Conservation (phyloP, 2,329 filamentous ascomycete species). For the Exophiala sp. region DNA sequence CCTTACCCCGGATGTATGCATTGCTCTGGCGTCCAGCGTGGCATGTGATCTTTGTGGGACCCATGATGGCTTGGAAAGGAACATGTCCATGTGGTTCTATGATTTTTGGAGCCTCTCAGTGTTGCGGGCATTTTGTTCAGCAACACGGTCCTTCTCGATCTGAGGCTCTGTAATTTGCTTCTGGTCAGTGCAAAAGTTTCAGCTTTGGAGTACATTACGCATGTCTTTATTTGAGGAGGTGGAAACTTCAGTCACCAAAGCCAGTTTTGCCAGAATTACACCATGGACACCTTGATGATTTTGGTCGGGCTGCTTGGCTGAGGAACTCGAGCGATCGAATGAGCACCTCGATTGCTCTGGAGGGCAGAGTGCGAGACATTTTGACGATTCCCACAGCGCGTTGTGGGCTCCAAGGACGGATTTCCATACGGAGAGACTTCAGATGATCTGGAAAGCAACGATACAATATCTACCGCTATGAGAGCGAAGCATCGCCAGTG, state of each 20-base stretch:
- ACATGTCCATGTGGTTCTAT: conserved; percentile 7
- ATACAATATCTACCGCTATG: conserved; percentile 16
- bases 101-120: conserved; percentile 5
- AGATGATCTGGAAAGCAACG: conserved; percentile 7
- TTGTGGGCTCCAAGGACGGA: neutral
- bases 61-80: conserved; percentile 17
- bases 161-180: conserved; percentile 1
- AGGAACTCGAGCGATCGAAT: neutral
- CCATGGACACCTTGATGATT: too few relatives aligned
- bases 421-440: neutral
- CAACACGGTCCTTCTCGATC: conserved; percentile 6
- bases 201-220: conserved; percentile 12
- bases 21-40: conserved; percentile 22
- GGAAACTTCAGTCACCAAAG: neutral
- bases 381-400: too few relatives aligned
- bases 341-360: neutral
- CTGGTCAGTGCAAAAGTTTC: conserved; percentile 21
- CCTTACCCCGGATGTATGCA: conserved; percentile 17
- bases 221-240: conserved; percentile 6
- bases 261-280: too few relatives aligned
- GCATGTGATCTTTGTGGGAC: conserved; percentile 20
- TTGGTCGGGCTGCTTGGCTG: conserved; percentile 5
- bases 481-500: conserved; percentile 15
- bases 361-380: neutral
- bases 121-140: conserved; percentile 13